Base-by-base conservation (phyloP, 179 eudicot species). In the Kewa caespitosa region DNA sequence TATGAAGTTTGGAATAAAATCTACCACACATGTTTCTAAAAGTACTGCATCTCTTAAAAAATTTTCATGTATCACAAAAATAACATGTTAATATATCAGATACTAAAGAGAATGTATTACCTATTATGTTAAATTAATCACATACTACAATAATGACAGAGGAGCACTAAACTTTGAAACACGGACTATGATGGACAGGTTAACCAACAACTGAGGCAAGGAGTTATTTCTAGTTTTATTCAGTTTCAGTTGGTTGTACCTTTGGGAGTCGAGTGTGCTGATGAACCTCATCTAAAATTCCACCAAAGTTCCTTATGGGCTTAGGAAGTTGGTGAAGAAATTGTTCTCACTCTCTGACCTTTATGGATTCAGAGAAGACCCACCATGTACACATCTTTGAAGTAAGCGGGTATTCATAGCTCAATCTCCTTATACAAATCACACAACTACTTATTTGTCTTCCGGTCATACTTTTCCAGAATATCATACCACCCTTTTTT, bases 301-400 rank as follows among this genome's bases (percentile, higher is more conserved):
- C 7, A 72, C 52, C 5, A 55, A 38, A 15, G 42, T n/a, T 17
- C 37, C 30, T 12, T 55, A 13, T 0, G 48, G 36, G 43, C 27
- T 72, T 1, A 27, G 17, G 28, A 55, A 55, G 7, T 18, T n/a
- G 2, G 15, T 1, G 28, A 72, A 57, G 23, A 72, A 72, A 38
- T 17, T 55, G 6, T 72, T 72, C 31, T 72, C 54, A 15, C 76
- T 72, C 64, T 72, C 54, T 4, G 76, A 57, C 36, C 76, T 72
- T 2, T 25, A 57, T 1, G 67, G 57, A 36, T 57, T 4, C 76
- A 11, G 52, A 72, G 2, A 1, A 72, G n/a, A 2, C n/a, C 66
- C 76, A 66, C 46, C 57, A n/a, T 1, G 27, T 36, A 38, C 12
- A 37, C 6, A 12, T 72, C 67, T 59, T 37, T 38, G 41, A 72